Evolutionary conservation across 495 filamentous ascomycete species (phyloP), one percentile per base, ranked within the genome.

Genomic region (Penicillium longicatenatum): DNA sequence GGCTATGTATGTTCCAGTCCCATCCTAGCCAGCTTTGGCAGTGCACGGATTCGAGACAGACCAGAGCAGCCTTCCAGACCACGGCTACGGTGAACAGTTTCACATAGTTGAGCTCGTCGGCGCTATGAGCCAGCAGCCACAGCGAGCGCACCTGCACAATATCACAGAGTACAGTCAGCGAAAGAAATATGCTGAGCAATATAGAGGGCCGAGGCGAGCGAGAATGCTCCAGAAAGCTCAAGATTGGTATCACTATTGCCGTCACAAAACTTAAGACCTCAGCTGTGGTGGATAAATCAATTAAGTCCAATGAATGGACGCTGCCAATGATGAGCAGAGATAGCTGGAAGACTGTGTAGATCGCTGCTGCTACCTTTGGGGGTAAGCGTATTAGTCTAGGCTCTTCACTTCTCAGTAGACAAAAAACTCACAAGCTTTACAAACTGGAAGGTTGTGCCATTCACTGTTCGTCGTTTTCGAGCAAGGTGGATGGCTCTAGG

Each of bases 191-290:
- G 17, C 33, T 42, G 50, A 52, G 50, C 12, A 52, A n/a, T 1
- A 39, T 52, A 2, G 50, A 52, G 14, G 50, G 50, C 16, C 50
- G 17, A 11, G 35, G 33, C n/a, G 50, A 52, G 3, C 50, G 50
- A 7, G 30, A 39, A 39, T 52, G 50, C 12, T 42, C 50, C 19
- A 52, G 10, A 52, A 52, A 52, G 8, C 46, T 30, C 21, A 49
- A 17, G 2, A 6, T 14, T 5, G 46, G 4, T 6, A 49, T 16
- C 3, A 49, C 11, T n/a, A 49, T 17, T 3, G 46, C 46, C 16
- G 46, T 24, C 30, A 49, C 11, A 16, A 49, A 30, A 14, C 46
- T 29, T 16, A 49, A 17, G 3, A 9, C 24, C 4, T 5, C 16
- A n/a, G 46, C 24, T 52, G 50, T 11, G 6, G 31, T 22, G 14